Base-by-base conservation (phyloP, 805 yeast species). In the Teunomyces gatunensis region DNA sequence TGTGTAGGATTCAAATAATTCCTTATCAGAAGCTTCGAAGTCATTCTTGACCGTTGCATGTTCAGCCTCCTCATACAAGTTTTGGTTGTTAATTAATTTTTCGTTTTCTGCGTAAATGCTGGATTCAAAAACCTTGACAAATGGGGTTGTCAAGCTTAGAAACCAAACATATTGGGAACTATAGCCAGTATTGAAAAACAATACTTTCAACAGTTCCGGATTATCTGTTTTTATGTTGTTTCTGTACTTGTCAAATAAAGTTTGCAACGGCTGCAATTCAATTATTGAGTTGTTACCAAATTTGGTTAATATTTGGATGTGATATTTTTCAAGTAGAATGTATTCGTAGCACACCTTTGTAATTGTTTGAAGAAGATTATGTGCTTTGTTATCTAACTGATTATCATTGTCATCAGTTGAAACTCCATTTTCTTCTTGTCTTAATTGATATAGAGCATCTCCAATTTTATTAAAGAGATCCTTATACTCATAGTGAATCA, bases 141-240 rank as follows among this genome's bases (percentile, higher is more conserved):
- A 73, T 6, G 78, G 78, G 2, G 58, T 48, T 2, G 71, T 63
- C 1, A 67, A 47, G 0, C 74, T 64, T 42, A 71, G 50, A 45
- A 60, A 67, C 77, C 77, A 72, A 1, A 69, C 54, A 51, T 65
- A 69, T 47, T 67, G 68, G 7, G 62, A 54, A 47, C 73, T 67
- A 52, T 57, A 67, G 41, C 54, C 54, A 2, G 64, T 54, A 47
- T 72, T 73, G 54, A 54, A 71, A 11, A 64, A 44, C 32, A 73
- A 53, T 0, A 71, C 68, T 44, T 70, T 72, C 5, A 66, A 51
- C 36, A 62, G 60, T 23, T 60, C 59, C 9, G 47, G 42, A n/a
- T 54, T 51, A 11, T 49, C 47, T 3, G 44, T 42, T 25, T 52
- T 57, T 20, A 54, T 33, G 12, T 52, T 59, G 5, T 54, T 47